Evolutionary conservation across 1,284 basidiomycete species (phyloP).

Genomic region (Ceratobasidium papillatum): DNA sequence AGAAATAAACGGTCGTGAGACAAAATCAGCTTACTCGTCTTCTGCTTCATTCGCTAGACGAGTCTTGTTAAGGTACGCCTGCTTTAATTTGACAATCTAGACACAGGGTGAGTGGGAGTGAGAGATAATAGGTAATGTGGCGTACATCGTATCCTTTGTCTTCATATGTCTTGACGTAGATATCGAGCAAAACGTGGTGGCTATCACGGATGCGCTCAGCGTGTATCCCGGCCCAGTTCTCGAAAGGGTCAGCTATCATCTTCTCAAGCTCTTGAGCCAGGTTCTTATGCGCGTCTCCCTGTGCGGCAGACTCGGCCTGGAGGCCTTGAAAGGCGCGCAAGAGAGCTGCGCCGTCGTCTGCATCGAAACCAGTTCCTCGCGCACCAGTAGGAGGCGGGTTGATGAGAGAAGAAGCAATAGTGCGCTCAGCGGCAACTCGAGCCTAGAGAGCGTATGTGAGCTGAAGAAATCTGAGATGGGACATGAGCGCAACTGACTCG

Average conservation of each 20-base stretch:
- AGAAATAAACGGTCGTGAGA: not conserved
- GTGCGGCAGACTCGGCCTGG: constrained; percentile 69
- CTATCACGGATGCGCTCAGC: constrained; percentile 69
- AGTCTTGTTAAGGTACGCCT: constrained; percentile 78
- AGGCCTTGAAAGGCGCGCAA: constrained; percentile 75
- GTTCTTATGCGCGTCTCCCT: constrained; percentile 71
- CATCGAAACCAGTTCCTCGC: constrained; percentile 69
- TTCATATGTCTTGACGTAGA: constrained; percentile 77
- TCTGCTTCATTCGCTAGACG: constrained; percentile 87
- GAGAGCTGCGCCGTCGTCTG: constrained; percentile 81
- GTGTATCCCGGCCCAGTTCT: constrained; percentile 73
- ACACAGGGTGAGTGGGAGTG: constrained; percentile 34
- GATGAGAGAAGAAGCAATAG: constrained; percentile 66
- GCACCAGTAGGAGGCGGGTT: constrained; percentile 62
- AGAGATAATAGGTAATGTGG: constrained; percentile 3
- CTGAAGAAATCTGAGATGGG: constrained; percentile 8
- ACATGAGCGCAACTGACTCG: constrained; percentile 61
- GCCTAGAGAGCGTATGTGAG: constrained; percentile 56
- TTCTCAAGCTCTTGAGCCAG: constrained; percentile 73
- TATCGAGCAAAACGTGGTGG: constrained; percentile 67
- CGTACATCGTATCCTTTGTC: constrained; percentile 66
- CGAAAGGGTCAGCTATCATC: constrained; percentile 76
- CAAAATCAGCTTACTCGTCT: constrained; percentile 73
- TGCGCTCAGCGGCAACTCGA: constrained; percentile 69
- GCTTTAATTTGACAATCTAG: constrained; percentile 72